A percentile compares a stretch with the other conserved stretches of the same genome.
phyloP scores from a whole-genome alignment of 2,329 filamentous ascomycete genomes.

The Chlorencoelia australis region DNA sequence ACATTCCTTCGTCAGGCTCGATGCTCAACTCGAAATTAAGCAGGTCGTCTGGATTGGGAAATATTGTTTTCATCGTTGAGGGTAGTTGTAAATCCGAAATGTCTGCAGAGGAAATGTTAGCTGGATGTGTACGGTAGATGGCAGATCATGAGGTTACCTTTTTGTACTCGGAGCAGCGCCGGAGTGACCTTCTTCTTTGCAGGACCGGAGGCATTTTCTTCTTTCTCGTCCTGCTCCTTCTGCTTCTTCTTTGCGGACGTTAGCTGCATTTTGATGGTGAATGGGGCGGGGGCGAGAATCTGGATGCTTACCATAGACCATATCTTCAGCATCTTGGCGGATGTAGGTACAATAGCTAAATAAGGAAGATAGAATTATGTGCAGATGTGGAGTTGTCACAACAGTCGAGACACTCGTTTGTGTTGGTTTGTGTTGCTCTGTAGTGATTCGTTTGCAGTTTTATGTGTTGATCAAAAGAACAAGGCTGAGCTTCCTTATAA shows the following conservation, averaged over 20 bases:
- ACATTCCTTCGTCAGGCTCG: slow-evolving; percentile 77
- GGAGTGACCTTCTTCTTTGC: slow-evolving; percentile 99
- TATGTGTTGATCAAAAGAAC: too few relatives aligned
- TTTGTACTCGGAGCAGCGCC: slow-evolving; percentile 89
- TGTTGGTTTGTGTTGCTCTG: too few relatives aligned
- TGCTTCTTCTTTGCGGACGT: slow-evolving; percentile 97
- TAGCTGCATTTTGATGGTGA: too few relatives aligned
- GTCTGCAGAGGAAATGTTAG: slow-evolving; percentile 39
- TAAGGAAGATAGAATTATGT: not conserved
- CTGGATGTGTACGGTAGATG: too few relatives aligned
- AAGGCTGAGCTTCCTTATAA: too few relatives aligned
- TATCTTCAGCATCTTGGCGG: slow-evolving; percentile 85
- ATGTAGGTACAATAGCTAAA: not conserved
- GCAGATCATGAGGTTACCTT: slow-evolving; percentile 50
- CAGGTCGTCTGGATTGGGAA: slow-evolving; percentile 76
- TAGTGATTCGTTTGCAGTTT: too few relatives aligned
- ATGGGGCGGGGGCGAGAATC: too few relatives aligned
- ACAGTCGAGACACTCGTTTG: not conserved
- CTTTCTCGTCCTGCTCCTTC: slow-evolving; percentile 88
- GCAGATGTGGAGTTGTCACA: not conserved
- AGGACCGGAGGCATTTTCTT: slow-evolving; percentile 57
- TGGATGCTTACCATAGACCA: slow-evolving; percentile 78
- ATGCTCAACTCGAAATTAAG: slow-evolving; percentile 76
- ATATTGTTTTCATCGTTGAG: slow-evolving; percentile 70
- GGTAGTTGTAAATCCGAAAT: slow-evolving; percentile 72